phyloP scores from a whole-genome alignment of 2,329 filamentous ascomycete species.

The Neonectria coccinea region DNA sequence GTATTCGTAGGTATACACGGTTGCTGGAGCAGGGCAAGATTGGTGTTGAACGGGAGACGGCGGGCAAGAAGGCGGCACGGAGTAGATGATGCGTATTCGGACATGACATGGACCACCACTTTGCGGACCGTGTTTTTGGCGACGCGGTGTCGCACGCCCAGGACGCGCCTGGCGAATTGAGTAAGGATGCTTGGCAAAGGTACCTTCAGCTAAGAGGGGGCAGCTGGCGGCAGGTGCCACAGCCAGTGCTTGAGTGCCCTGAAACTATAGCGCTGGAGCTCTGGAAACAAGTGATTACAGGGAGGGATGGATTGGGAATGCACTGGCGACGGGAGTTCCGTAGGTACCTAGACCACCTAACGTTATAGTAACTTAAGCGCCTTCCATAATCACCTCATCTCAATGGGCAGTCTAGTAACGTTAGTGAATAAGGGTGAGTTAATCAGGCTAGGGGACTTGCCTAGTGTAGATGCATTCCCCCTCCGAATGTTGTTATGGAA shows the following conservation, averaged over 20 bases:
- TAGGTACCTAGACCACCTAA: no score
- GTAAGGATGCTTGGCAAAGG: slow-evolving; percentile 7
- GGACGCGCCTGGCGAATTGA: slow-evolving; percentile 44
- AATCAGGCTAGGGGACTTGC: no score
- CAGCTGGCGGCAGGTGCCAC: slow-evolving; percentile 1
- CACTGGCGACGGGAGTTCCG: no score
- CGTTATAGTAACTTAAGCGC: no score
- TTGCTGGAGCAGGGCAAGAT: slow-evolving; percentile 1
- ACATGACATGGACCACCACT: slow-evolving; percentile 34
- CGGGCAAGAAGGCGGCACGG: slow-evolving; percentile 8
- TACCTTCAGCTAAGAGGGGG: background rate
- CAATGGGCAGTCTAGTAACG: no score
- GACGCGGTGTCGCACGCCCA: slow-evolving; percentile 41
- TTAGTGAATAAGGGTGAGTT: no score
- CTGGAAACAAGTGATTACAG: background rate
- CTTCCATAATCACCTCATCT: no score
- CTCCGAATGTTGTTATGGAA: background rate
- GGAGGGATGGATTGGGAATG: no score
- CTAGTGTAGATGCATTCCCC: no score
- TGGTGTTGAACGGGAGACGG: slow-evolving; percentile 16
- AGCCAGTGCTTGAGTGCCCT: background rate
- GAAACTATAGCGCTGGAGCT: background rate
- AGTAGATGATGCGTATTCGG: slow-evolving; percentile 10
- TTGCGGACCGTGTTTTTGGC: slow-evolving; percentile 45
- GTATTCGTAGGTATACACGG: slow-evolving; percentile 10